These are phyloP conservation scores for Pichia phayaonensis DNA, from an alignment of 805 yeast species.

Conservation along the genomic window DNA sequence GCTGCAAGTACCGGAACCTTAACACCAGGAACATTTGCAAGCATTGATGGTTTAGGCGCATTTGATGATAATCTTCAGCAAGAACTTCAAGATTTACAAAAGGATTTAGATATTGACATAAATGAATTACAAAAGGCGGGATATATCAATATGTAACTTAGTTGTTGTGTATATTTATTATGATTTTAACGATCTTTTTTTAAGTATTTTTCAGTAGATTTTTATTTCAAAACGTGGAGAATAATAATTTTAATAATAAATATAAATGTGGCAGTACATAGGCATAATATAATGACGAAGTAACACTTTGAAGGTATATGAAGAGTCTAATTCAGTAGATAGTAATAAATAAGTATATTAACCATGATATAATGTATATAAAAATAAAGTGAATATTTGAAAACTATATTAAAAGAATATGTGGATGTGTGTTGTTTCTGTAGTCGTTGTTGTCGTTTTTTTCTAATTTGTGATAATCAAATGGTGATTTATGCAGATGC, in stretches of 20 bases:
- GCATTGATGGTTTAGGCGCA: conserved; percentile 9
- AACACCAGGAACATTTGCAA: conserved; percentile 5
- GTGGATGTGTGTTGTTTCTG: neutral
- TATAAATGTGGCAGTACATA: neutral
- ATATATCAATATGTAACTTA: conserved; percentile 7
- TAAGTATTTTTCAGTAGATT: neutral
- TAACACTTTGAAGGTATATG: neutral
- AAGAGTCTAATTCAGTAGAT: neutral
- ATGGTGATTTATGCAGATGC: conserved; percentile 10
- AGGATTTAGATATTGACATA: conserved; percentile 15
- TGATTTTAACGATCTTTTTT: no score
- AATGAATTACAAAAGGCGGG: conserved; percentile 14
- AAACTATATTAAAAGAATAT: neutral
- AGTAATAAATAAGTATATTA: neutral
- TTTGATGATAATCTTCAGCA: conserved; percentile 15
- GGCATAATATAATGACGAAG: neutral
- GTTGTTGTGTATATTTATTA: neutral
- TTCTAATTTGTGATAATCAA: neutral
- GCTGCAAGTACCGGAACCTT: neutral
- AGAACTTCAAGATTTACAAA: conserved; percentile 17
- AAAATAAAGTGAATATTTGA: neutral
- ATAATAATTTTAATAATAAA: neutral
- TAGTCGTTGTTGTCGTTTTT: conserved; percentile 10
- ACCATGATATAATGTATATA: neutral
- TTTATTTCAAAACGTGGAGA: neutral